Evolutionary conservation across 352 stramenopile genomes (phyloP).

Genomic region (Globisporangium solare): DNA sequence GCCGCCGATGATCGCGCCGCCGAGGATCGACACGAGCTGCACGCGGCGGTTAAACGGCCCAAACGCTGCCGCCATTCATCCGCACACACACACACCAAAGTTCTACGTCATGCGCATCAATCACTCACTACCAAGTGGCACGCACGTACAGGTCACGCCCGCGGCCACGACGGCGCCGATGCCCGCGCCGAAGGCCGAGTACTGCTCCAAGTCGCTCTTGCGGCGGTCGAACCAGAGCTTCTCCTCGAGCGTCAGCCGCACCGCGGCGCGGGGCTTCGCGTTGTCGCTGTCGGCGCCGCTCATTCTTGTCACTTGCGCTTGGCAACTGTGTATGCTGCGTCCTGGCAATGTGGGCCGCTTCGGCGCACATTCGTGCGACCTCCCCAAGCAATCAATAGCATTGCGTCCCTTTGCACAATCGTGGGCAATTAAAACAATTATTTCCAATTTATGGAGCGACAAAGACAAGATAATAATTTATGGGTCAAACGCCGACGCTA

Average conservation of each 20-base stretch:
- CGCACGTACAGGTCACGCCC: conserved; percentile 47
- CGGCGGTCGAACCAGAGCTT: conserved; percentile 80
- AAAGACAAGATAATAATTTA: neutral
- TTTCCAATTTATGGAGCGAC: too few relatives aligned
- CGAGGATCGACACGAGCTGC: conserved; percentile 56
- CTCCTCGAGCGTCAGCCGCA: conserved; percentile 72
- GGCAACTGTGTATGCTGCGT: neutral
- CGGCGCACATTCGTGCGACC: neutral
- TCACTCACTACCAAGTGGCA: neutral
- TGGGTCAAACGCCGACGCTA: too few relatives aligned
- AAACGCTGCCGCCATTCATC: conserved; percentile 35
- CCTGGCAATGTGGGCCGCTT: neutral
- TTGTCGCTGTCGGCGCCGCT: conserved; percentile 4
- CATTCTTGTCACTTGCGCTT: neutral
- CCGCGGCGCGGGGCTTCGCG: conserved; percentile 9
- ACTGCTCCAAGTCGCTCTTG: conserved; percentile 62
- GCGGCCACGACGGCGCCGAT: conserved; percentile 45
- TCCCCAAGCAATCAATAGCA: too few relatives aligned
- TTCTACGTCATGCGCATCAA: neutral
- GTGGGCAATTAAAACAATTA: too few relatives aligned
- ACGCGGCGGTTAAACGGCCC: conserved; percentile 61
- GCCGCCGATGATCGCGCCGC: conserved; percentile 54
- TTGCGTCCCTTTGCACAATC: too few relatives aligned
- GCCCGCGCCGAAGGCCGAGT: conserved; percentile 47
- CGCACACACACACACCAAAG: neutral